phyloP scores from a whole-genome alignment of 495 filamentous ascomycete genomes.

The Daldinia vernicosa region DNA sequence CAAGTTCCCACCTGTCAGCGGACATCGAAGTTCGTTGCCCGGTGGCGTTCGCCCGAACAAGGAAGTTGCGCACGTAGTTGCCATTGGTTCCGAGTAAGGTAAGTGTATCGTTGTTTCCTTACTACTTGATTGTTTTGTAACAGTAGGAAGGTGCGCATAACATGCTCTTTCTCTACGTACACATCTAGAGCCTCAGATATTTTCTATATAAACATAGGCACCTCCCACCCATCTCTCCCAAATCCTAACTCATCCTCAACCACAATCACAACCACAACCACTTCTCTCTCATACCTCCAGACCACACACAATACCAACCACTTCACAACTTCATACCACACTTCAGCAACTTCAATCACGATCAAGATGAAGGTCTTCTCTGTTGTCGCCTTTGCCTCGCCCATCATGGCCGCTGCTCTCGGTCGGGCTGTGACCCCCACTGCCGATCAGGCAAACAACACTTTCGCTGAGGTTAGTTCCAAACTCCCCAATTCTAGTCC shows the following conservation, averaged over 20 bases:
- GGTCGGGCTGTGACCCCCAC: neutral
- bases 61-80: neutral
- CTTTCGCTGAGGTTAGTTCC: slow-evolving; percentile 11
- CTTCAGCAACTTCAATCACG: neutral
- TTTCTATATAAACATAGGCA: neutral
- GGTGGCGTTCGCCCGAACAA: neutral
- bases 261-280: neutral
- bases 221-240: neutral
- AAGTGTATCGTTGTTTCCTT: neutral
- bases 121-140: neutral
- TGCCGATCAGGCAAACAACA: neutral
- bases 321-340: neutral
- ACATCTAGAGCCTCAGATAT: neutral
- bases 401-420: slow-evolving; percentile 11
- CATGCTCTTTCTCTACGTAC: neutral
- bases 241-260: neutral
- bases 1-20: neutral
- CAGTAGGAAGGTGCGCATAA: neutral
- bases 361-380: slow-evolving; percentile 26
- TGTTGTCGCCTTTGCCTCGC: slow-evolving; percentile 10
- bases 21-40: neutral
- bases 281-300: neutral
- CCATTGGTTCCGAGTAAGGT: neutral
- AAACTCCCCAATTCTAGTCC: neutral
- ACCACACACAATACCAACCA: neutral